Evolutionary conservation across 441 rosid genomes (phyloP).

Genomic region (Omphalea diandra): DNA sequence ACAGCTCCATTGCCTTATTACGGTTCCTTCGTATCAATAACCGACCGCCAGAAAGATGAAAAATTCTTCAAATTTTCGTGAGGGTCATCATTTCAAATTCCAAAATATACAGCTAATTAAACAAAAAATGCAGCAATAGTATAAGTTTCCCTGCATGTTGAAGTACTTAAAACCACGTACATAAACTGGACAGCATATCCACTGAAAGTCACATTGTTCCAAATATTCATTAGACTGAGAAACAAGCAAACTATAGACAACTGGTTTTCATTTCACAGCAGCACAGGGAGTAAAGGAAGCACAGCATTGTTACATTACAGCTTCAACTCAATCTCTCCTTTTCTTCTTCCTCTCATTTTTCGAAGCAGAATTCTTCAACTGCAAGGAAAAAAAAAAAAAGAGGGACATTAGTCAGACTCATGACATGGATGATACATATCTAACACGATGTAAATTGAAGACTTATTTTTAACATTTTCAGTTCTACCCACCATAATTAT

Average conservation of each 20-base stretch:
- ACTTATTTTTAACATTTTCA: neutral
- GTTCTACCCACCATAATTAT: conserved; percentile 61
- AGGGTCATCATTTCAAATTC: neutral
- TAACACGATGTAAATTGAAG: neutral
- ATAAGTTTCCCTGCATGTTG: neutral
- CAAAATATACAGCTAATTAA: conserved; percentile 9
- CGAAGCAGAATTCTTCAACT: conserved; percentile 68
- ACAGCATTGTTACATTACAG: neutral
- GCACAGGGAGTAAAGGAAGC: too few relatives aligned
- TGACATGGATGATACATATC: neutral
- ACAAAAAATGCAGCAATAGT: too few relatives aligned
- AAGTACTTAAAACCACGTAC: neutral
- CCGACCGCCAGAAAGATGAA: too few relatives aligned
- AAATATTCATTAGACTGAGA: neutral
- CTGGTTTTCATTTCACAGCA: neutral
- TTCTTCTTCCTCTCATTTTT: conserved; percentile 75
- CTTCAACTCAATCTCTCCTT: conserved; percentile 42
- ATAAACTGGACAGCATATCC: neutral
- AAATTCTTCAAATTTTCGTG: too few relatives aligned
- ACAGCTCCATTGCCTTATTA: too few relatives aligned
- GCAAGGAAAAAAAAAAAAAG: conserved; percentile 19
- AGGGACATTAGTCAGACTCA: too few relatives aligned
- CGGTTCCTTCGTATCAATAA: too few relatives aligned
- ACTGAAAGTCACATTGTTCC: neutral
- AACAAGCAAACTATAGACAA: conserved; percentile 9